Evolutionary conservation across 179 eudicot genomes (phyloP), one percentile per base, ranked within the genome.

Genomic region (Corrigiola litoralis): DNA sequence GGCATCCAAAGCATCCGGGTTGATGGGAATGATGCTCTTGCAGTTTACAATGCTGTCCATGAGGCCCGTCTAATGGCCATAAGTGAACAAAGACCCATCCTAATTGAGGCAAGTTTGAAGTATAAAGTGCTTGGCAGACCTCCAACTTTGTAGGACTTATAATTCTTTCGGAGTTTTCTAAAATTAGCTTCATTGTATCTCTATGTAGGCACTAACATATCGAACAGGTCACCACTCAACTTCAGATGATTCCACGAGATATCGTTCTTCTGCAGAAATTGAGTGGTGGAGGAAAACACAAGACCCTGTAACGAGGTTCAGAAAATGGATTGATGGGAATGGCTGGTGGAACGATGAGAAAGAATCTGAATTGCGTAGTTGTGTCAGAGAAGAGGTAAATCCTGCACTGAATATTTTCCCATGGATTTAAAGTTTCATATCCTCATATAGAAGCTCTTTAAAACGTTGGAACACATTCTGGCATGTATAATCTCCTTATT

Each of bases 201-300:
- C 41, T 23, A 34, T 29, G 47, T 61, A 90, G 97, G 92, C 88
- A 18, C 65, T 91, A 8, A 86, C 96, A 12, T 91, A 91, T 70
- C 75, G 97, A 80, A 87, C 82, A 49, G 88, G 97, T 7, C 96
- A 88, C 71, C 97, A 91, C 67, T 88, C 97, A 8, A 88, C 97
- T 29, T 88, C 96, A 20, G 97, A 88, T 63, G 97, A 91, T 69
- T 91, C 97, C 40, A 86, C 97, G n/a, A 91, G 78, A 68, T 91
- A 91, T 36, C 83, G 97, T 44, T 66, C 90, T 18, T 58, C 53
- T 6, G 80, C 81, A 58, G 97, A 91, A 71, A 91, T 88, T 6
- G 95, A 92, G 52, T 65, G 71, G 67, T 92, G 98, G 98, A 83
- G 61, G 69, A 80, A 70, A 64, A 66, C 67, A 1, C 77, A 84